Evolutionary conservation across 495 filamentous ascomycete genomes (phyloP).

Genomic region (Pseudevernia furfuracea): DNA sequence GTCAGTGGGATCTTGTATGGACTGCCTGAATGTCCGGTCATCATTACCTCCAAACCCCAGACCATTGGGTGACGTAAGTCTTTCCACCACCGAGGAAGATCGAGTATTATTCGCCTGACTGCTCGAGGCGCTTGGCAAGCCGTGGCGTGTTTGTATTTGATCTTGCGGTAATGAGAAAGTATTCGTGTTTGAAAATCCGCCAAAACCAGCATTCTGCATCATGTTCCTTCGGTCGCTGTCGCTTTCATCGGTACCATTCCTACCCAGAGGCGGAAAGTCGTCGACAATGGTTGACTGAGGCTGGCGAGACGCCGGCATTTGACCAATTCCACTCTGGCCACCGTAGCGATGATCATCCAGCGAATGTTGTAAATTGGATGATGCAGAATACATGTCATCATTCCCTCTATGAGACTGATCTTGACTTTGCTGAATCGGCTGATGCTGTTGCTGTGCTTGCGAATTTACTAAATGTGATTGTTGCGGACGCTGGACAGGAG

Average conservation of each 20-base stretch:
- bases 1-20: constrained; percentile 4
- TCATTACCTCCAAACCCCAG: constrained; percentile 20
- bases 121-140: constrained; percentile 52
- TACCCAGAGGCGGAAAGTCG: constrained; percentile 76
- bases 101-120: constrained; percentile 34
- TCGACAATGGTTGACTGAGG: constrained; percentile 64
- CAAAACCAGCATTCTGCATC: constrained; percentile 60
- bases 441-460: constrained; percentile 45
- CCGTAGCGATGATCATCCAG: constrained; percentile 52
- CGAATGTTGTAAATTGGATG: constrained; percentile 47
- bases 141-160: constrained; percentile 38
- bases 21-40: background rate
- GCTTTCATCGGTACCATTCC: constrained; percentile 61
- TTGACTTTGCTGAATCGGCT: constrained; percentile 47
- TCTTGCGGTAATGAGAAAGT: constrained; percentile 34
- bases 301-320: constrained; percentile 49
- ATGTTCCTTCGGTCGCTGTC: constrained; percentile 56
- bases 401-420: constrained; percentile 48
- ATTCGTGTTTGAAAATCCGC: constrained; percentile 43
- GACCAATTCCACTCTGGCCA: constrained; percentile 52
- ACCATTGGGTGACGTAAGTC: constrained; percentile 26
- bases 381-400: constrained; percentile 46
- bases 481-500: constrained; percentile 53
- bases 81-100: constrained; percentile 25
- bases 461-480: constrained; percentile 46